Evolutionary conservation across 495 filamentous ascomycete genomes (phyloP).

Genomic region (Tuber calosporum): DNA sequence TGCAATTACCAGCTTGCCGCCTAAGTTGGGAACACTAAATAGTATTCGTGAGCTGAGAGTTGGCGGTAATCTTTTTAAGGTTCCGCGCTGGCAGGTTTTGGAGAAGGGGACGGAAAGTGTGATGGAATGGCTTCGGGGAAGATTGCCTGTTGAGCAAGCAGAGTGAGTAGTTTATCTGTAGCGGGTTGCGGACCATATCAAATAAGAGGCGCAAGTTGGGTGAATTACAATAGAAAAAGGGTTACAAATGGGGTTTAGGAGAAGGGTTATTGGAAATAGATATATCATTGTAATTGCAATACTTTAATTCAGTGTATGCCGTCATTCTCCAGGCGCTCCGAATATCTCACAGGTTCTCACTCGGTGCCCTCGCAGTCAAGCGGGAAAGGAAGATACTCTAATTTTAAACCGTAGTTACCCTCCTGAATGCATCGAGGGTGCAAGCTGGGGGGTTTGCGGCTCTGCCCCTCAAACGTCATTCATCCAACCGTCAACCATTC

Average conservation of each 20-base stretch:
- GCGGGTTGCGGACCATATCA: not conserved
- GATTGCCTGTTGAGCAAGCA: slow-evolving; percentile 54
- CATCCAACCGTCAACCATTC: not conserved
- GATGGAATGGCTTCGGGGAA: slow-evolving; percentile 72
- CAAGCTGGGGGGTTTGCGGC: not conserved
- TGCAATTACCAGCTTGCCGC: slow-evolving; percentile 67
- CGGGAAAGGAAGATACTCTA: too few relatives aligned
- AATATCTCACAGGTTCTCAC: not conserved
- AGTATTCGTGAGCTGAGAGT: slow-evolving; percentile 53
- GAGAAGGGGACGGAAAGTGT: slow-evolving; percentile 82
- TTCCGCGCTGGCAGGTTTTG: slow-evolving; percentile 78
- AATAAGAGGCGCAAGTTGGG: not conserved
- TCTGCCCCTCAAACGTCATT: not conserved
- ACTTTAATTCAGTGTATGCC: not conserved
- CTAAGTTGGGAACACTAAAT: slow-evolving; percentile 58
- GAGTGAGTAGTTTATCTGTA: slow-evolving; percentile 2
- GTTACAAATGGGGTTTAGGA: slow-evolving; percentile 2
- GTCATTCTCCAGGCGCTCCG: not conserved
- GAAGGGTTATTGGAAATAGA: not conserved
- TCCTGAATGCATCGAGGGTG: not conserved
- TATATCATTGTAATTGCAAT: not conserved
- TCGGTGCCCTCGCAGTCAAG: too few relatives aligned
- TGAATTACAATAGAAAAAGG: slow-evolving; percentile 2
- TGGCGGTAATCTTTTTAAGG: slow-evolving; percentile 45
- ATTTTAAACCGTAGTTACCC: not conserved